Base-by-base conservation (phyloP, 345 rosid species). In the Bruguiera sexangula region DNA sequence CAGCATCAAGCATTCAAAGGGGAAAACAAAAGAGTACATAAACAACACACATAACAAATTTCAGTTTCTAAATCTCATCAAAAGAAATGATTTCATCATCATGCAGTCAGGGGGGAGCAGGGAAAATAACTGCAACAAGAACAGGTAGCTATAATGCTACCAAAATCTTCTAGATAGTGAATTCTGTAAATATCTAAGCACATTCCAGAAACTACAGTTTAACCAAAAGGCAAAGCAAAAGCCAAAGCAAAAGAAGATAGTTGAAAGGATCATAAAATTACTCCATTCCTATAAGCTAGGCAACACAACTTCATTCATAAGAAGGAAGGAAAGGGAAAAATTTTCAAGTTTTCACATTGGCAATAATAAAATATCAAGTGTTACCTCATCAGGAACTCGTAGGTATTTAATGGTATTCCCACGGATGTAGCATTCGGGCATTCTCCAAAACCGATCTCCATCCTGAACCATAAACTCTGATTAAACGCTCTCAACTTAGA, bases 361-460 rank as follows among this genome's bases (percentile, higher is more conserved):
- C 3, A 53, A 22, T 20, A 32, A 18, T 16, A 74, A 36, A 31
- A 37, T 13, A 37, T 10, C 19, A 37, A 27, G 20, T 37, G 62
- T 67, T 74, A 96, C 98, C 99, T 89, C 99, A 76, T 96, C 98
- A 26, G 99, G 99, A 85, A 96, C 98, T 67, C 98, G 91, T 59
- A 96, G 98, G 78, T 92, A 92, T 82, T 96, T 96, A 46, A 96
- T 96, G 54, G 98, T 96, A 82, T 96, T 96, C 50, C 99, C 99
- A 43, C 98, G 97, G 63, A 96, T 92, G 69, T 96, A 96, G 87
- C 99, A 96, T 77, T 96, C 99, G 8, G 98, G 99, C 98, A 96
- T 96, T 53, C 98, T 83, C 99, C 99, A 96, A 92, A 92, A 96
- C 62, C 96, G 82, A 80, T 96, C 98, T 75, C 99, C 99, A 68